Base-by-base conservation (phyloP, 2,329 filamentous ascomycete genomes). In the Niveomyces coronatus region DNA sequence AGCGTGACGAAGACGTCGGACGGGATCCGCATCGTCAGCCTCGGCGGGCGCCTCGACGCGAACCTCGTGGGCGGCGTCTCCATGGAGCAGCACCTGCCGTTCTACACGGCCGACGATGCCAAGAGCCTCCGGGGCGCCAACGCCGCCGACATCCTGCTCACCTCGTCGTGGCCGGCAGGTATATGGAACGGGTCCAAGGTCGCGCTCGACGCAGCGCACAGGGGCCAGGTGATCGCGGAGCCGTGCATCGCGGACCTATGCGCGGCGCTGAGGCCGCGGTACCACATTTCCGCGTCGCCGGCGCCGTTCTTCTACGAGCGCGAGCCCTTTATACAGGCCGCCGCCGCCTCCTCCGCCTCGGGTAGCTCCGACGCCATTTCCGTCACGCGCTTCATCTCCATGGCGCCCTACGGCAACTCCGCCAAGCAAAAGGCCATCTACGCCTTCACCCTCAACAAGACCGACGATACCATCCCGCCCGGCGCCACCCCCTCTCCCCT, bases 1-100 rank as follows among this genome's bases (percentile, higher is more conserved):
- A 85, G 84, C 44, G 79, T 82, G 11, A 82, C 86, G 37, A 96
- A 91, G 57, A 96, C 89, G 0, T 82, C 84, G 0, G 88, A 95
- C 47, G 89, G 88, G 1, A 68, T 96, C 31, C 79, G 82, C 35
- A 87, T 98, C 44, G 85, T 89, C n/a, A 70, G 84, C 1, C 68
- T 98, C 0, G 89, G 89, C 18, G 91, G 91, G 0, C 65, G 70
- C 23, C 63, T 86, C 2, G 77, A 85, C 49, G 54, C 73, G 10
- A 70, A 71, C 34, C 66, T 79, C 11, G 63, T 76, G 23, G 71
- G 66, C 3, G 78, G 76, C 3, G 68, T 76, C 39, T 83, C 79
- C 8, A 75, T 78, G 45, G 81, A 85, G 47, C 79, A 82, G 46
- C 80, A 84, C 48, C 67, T 82, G n/a, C 82, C 88, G 0, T 78